Evolutionary conservation across 2,329 filamentous ascomycete genomes (phyloP).

Genomic region (Didymellaceae sp.): DNA sequence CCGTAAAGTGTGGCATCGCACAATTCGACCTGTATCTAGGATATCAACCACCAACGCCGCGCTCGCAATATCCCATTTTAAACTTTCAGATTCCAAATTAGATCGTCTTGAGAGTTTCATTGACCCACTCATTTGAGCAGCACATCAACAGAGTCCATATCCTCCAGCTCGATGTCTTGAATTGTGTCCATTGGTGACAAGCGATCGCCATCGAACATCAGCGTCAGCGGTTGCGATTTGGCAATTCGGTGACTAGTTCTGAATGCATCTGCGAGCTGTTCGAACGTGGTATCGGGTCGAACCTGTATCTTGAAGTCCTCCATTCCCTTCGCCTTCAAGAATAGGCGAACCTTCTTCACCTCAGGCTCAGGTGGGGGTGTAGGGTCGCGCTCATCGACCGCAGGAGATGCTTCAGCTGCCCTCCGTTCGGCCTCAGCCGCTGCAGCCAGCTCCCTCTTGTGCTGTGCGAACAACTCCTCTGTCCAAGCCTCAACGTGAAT

Average conservation of each 20-base stretch:
- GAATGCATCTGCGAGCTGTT: constrained; percentile 40
- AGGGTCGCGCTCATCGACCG: constrained; percentile 24
- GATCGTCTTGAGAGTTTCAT: neutral
- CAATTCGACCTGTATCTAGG: neutral
- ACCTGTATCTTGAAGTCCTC: constrained; percentile 60
- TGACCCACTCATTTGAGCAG: constrained; percentile 37
- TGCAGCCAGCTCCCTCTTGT: constrained; percentile 50
- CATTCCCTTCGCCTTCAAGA: constrained; percentile 59
- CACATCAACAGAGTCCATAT: constrained; percentile 47
- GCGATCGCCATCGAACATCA: constrained; percentile 49
- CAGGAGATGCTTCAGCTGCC: constrained; percentile 44
- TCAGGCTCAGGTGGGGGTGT: constrained; percentile 26
- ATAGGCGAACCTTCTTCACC: constrained; percentile 52
- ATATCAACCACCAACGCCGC: constrained; percentile 16
- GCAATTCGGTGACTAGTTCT: constrained; percentile 30
- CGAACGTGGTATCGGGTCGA: constrained; percentile 46
- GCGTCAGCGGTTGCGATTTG: constrained; percentile 36
- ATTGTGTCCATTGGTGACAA: constrained; percentile 43
- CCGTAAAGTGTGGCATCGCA: neutral
- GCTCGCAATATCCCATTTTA: constrained; percentile 2
- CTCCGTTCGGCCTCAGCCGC: constrained; percentile 42
- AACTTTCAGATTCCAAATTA: neutral
- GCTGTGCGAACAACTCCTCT: constrained; percentile 63
- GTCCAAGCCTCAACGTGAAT: constrained; percentile 84
- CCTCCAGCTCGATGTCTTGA: constrained; percentile 44